phyloP scores from a whole-genome alignment of 192 early-diverging fungal species.

The Linnemannia exigua region DNA sequence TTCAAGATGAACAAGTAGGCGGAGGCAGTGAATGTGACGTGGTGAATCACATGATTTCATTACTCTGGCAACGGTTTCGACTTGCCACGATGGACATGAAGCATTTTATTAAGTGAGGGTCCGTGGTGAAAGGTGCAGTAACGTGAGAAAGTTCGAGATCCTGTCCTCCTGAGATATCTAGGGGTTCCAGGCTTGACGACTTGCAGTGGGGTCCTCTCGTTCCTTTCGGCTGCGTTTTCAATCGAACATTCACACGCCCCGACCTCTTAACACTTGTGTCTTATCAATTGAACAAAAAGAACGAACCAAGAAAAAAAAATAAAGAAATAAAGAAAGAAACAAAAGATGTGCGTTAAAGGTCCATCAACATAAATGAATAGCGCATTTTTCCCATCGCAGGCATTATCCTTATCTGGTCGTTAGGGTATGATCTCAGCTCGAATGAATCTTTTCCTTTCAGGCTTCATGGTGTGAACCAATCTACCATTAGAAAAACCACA shows the following conservation, averaged over 20 bases:
- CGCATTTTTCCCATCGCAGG: constrained; percentile 51
- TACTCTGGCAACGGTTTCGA: not conserved
- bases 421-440: constrained; percentile 56
- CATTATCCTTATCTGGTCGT: constrained; percentile 52
- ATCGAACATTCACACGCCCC: not conserved
- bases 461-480: not conserved
- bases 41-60: not conserved
- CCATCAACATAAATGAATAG: constrained; percentile 35
- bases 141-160: not conserved
- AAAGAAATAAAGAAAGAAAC: not conserved
- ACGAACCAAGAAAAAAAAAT: not conserved
- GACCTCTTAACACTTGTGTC: not conserved
- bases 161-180: not conserved
- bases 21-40: not conserved
- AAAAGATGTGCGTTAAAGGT: constrained; percentile 6
- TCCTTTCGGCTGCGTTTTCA: not conserved
- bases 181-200: not conserved
- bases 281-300: not conserved
- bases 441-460: constrained; percentile 23
- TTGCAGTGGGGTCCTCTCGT: not conserved
- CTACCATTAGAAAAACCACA: constrained; percentile 21
- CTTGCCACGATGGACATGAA: too few relatives aligned
- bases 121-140: not conserved
- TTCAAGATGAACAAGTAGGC: too few relatives aligned
- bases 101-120: not conserved